phyloP scores from a whole-genome alignment of 176 grass and related monocot species.

The Carex kokanica region DNA sequence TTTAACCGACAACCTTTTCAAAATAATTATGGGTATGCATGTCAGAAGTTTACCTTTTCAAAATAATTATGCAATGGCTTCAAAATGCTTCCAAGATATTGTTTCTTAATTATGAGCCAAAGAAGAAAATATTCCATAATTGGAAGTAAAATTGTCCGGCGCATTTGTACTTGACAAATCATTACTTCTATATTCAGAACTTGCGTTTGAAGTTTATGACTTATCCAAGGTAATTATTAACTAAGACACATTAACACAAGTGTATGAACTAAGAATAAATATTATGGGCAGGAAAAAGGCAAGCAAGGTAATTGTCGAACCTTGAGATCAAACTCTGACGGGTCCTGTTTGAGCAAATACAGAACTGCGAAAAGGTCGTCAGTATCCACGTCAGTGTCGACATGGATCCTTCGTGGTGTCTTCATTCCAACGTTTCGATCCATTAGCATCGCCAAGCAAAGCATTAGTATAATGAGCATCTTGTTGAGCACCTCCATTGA shows the following conservation, averaged over 20 bases:
- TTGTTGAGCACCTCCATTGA: neutral
- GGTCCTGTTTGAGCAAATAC: constrained; percentile 81
- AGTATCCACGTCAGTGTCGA: constrained; percentile 72
- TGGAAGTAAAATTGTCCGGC: too few relatives aligned
- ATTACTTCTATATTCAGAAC: neutral
- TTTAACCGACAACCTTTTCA: too few relatives aligned
- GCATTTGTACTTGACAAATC: neutral
- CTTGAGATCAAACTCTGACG: constrained; percentile 70
- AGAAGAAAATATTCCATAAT: too few relatives aligned
- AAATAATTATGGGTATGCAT: too few relatives aligned
- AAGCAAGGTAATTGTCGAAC: constrained; percentile 27
- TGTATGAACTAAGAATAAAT: neutral
- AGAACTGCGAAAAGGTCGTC: constrained; percentile 76
- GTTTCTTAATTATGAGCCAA: too few relatives aligned
- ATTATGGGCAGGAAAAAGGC: neutral
- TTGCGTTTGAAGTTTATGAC: neutral
- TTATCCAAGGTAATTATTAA: neutral
- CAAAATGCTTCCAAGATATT: too few relatives aligned
- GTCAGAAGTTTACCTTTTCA: too few relatives aligned
- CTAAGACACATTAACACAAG: neutral
- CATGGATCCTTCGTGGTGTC: constrained; percentile 42
- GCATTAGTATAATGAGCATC: neutral
- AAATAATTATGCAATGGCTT: too few relatives aligned
- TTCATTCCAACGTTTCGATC: neutral
- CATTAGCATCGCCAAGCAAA: neutral